Evolutionary conservation across 164 flowering plant species (phyloP).

Genomic region (Dillenia turbinata): DNA sequence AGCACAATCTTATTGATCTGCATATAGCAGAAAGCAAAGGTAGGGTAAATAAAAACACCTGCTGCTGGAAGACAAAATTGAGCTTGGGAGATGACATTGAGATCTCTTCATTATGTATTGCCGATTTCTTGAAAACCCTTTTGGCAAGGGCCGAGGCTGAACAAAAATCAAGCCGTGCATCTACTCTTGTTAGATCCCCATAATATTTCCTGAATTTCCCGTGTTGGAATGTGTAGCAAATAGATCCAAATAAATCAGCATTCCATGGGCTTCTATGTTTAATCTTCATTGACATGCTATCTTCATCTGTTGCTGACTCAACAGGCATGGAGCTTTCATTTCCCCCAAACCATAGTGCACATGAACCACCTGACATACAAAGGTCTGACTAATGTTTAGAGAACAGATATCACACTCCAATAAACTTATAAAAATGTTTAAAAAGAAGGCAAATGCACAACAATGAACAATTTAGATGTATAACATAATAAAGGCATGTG

Average conservation of each 20-base stretch:
- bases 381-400: too few relatives aligned
- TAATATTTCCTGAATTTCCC: slow-evolving; percentile 59
- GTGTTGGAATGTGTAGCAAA: slow-evolving; percentile 67
- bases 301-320: slow-evolving; percentile 23
- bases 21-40: too few relatives aligned
- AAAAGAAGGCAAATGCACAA: too few relatives aligned
- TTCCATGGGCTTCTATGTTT: slow-evolving; percentile 34
- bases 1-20: too few relatives aligned
- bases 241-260: slow-evolving; percentile 78
- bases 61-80: slow-evolving; percentile 74
- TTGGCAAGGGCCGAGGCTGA: slow-evolving; percentile 62
- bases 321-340: slow-evolving; percentile 15
- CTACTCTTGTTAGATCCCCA: slow-evolving; percentile 72
- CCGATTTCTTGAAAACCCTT: slow-evolving; percentile 29
- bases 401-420: too few relatives aligned
- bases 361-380: slow-evolving; percentile 54
- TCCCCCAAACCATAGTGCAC: slow-evolving; percentile 55
- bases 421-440: too few relatives aligned
- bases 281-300: slow-evolving; percentile 3
- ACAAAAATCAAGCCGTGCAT: slow-evolving; percentile 73
- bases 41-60: slow-evolving; percentile 39
- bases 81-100: slow-evolving; percentile 62
- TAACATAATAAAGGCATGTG: too few relatives aligned
- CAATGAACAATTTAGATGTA: too few relatives aligned
- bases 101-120: slow-evolving; percentile 20